phyloP scores from a whole-genome alignment of 2,329 filamentous ascomycete genomes.

The Arthrobotrys megalospora region DNA sequence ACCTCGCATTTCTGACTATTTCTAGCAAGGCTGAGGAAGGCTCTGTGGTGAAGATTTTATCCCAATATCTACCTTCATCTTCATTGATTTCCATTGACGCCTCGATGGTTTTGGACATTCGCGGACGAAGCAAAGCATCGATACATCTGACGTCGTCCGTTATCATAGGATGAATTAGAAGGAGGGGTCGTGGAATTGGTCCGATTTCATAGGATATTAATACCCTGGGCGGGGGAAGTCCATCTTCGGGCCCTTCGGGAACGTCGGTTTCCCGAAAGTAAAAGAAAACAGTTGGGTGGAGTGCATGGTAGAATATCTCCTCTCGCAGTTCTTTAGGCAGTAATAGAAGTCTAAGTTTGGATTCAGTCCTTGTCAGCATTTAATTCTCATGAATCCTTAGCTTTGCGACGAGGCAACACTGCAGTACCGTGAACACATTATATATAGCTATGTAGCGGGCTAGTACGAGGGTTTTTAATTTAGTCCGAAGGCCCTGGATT shows the following conservation, averaged over 20 bases:
- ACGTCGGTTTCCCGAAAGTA: conserved; percentile 12
- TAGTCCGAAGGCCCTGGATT: too few species aligned
- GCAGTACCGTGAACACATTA: not conserved
- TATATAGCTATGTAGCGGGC: too few species aligned
- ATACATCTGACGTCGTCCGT: conserved; percentile 17
- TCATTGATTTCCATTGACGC: not conserved
- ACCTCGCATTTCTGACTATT: conserved; percentile 14
- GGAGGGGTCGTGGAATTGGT: conserved; percentile 13
- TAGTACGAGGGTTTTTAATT: too few species aligned
- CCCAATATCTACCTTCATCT: not conserved
- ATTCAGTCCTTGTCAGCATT: not conserved
- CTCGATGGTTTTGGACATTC: conserved; percentile 6
- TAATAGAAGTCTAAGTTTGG: conserved; percentile 9
- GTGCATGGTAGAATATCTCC: conserved; percentile 17
- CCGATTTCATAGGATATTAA: conserved; percentile 16
- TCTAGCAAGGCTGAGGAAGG: conserved; percentile 17
- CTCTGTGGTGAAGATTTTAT: conserved; percentile 1
- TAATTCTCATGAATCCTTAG: too few species aligned
- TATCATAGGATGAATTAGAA: conserved; percentile 22
- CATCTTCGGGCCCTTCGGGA: not conserved
- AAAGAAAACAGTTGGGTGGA: conserved; percentile 7
- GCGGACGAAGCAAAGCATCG: not conserved
- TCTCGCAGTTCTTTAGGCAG: conserved; percentile 36
- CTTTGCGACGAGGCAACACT: not conserved
- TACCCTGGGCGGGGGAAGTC: not conserved